phyloP scores from a whole-genome alignment of 768 basidiomycete genomes.

The Boletus eberwhitei region DNA sequence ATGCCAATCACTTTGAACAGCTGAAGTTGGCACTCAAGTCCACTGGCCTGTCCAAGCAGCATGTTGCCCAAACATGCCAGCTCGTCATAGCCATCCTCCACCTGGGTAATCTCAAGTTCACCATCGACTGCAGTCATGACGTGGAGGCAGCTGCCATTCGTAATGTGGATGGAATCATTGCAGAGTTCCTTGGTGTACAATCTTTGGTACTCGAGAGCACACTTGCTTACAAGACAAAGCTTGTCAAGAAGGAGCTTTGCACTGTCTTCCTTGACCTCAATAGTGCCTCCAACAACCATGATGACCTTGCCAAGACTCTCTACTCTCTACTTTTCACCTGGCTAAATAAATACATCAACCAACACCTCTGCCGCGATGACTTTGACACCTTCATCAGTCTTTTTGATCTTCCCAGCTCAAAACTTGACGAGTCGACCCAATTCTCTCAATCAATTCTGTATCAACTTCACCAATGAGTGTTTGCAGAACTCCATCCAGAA shows the following conservation, averaged over 20 bases:
- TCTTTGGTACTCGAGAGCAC: slow-evolving; percentile 69
- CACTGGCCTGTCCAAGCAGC: no score
- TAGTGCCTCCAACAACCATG: slow-evolving; percentile 86
- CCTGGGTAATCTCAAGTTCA: slow-evolving; percentile 93
- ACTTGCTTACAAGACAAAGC: slow-evolving; percentile 86
- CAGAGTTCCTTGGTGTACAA: slow-evolving; percentile 88
- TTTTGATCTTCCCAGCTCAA: slow-evolving; percentile 90
- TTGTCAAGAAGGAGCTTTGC: slow-evolving; percentile 95
- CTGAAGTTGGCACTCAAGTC: no score
- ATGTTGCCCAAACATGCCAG: slow-evolving; percentile 93
- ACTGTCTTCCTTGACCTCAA: slow-evolving; percentile 91
- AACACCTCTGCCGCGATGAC: slow-evolving; percentile 86
- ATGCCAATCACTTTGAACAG: no score
- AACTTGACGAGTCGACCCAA: no score
- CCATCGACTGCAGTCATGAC: slow-evolving; percentile 74
- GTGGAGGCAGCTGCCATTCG: slow-evolving; percentile 92
- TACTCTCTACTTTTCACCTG: slow-evolving; percentile 94
- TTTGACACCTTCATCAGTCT: slow-evolving; percentile 90
- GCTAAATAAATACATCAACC: slow-evolving; percentile 95
- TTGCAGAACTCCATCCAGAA: no score
- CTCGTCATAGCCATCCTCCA: slow-evolving; percentile 94
- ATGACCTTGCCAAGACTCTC: slow-evolving; percentile 89
- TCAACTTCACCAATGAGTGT: no score
- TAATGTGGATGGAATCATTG: slow-evolving; percentile 80
- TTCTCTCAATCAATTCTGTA: no score